Evolutionary conservation across 306 rosid species (phyloP).

Genomic region (Dalbergia cultrata): DNA sequence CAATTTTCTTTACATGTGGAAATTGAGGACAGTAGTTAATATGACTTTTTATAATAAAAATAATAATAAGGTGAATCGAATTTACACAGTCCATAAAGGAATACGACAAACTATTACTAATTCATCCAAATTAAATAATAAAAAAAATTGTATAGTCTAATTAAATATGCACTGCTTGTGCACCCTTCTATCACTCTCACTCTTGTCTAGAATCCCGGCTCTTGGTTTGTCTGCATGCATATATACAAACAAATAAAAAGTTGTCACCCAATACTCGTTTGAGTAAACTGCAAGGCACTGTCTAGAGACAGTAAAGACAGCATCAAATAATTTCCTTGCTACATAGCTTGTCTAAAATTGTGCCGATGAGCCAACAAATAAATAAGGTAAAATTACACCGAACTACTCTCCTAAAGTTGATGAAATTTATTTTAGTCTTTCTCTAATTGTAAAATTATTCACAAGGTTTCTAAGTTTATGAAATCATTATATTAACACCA

Average conservation of each 20-base stretch:
- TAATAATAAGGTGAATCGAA: too few relatives aligned
- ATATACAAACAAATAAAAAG: conserved; percentile 22
- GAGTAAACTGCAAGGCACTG: conserved; percentile 16
- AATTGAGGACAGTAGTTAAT: too few relatives aligned
- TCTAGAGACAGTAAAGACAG: not conserved
- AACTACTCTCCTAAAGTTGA: too few relatives aligned
- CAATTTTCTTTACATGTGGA: too few relatives aligned
- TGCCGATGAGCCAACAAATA: not conserved
- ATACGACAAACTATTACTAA: not conserved
- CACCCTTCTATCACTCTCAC: not conserved
- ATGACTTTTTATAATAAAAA: too few relatives aligned
- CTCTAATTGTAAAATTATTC: too few relatives aligned
- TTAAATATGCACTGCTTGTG: not conserved
- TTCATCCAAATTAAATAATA: not conserved
- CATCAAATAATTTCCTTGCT: not conserved
- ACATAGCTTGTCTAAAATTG: not conserved
- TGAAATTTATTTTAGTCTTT: too few relatives aligned
- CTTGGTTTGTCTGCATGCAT: not conserved
- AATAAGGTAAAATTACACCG: too few relatives aligned
- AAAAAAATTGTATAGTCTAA: not conserved
- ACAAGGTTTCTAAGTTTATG: too few relatives aligned
- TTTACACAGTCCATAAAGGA: not conserved
- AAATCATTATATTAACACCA: too few relatives aligned
- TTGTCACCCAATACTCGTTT: conserved; percentile 13
- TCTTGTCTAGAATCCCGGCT: not conserved